Conservation (phyloP, 805 yeast genomes). For the Candida sonorensis region DNA sequence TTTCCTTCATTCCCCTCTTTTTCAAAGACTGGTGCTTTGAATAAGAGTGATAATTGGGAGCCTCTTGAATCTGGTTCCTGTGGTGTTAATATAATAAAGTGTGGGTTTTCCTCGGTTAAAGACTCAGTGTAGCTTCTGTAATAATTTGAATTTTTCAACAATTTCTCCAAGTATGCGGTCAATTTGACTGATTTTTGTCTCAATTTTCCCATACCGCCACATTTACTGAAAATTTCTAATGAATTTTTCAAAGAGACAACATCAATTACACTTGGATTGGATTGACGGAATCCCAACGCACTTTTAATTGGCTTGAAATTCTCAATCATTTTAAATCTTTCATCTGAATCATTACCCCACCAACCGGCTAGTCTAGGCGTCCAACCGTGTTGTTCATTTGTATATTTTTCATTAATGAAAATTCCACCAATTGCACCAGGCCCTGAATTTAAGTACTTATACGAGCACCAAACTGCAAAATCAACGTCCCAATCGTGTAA, state of each 20-base stretch:
- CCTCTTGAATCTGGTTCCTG: slow-evolving; percentile 54
- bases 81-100: slow-evolving; percentile 75
- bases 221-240: slow-evolving; percentile 48
- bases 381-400: slow-evolving; percentile 26
- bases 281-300: slow-evolving; percentile 83
- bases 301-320: slow-evolving; percentile 74
- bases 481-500: slow-evolving; percentile 89
- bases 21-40: too few species aligned
- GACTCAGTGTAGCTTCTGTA: slow-evolving; percentile 31
- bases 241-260: slow-evolving; percentile 68
- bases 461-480: slow-evolving; percentile 93
- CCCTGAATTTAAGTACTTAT: slow-evolving; percentile 85
- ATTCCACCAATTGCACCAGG: slow-evolving; percentile 93
- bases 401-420: slow-evolving; percentile 54
- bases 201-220: slow-evolving; percentile 58
- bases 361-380: slow-evolving; percentile 84
- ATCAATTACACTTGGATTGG: slow-evolving; percentile 85
- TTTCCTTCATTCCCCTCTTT: slow-evolving; percentile 31
- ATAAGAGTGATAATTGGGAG: slow-evolving; percentile 72
- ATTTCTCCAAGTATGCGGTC: slow-evolving; percentile 48
- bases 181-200: slow-evolving; percentile 50
- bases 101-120: slow-evolving; percentile 16
- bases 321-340: slow-evolving; percentile 76
- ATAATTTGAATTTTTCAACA: slow-evolving; percentile 39
- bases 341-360: slow-evolving; percentile 84